Percentiles rank a stretch among this genome's conserved stretches.
Conservation (phyloP, 1,284 basidiomycete genomes). For the Fomitopsis schrenkii region DNA sequence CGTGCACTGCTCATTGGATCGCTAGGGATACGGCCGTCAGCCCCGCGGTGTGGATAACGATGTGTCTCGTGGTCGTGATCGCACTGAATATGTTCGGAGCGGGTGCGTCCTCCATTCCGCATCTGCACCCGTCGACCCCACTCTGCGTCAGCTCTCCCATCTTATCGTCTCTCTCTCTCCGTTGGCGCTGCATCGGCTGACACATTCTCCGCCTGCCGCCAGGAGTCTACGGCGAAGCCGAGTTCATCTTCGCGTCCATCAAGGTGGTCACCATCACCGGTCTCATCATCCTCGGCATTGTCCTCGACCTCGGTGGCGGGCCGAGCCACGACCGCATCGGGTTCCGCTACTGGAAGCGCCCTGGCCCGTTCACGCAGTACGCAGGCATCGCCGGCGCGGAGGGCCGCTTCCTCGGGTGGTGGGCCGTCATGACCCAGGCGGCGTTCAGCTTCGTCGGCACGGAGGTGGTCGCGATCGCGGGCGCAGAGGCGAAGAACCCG, state of each 20-base stretch:
- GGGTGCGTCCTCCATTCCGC: conserved; percentile 31
- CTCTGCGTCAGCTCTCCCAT: neutral
- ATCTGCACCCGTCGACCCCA: neutral
- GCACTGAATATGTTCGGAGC: conserved; percentile 78
- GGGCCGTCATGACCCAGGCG: conserved; percentile 69
- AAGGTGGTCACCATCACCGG: conserved; percentile 76
- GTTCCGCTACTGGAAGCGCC: conserved; percentile 48
- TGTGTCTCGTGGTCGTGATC: conserved; percentile 70
- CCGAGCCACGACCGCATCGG: conserved; percentile 39
- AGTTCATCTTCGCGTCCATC: conserved; percentile 75
- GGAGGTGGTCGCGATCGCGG: conserved; percentile 71
- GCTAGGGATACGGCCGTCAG: conserved; percentile 41
- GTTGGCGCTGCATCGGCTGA: neutral
- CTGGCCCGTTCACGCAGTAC: conserved; percentile 68
- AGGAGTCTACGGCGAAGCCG: conserved; percentile 69
- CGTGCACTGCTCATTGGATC: neutral
- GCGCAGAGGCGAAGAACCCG: conserved; percentile 27
- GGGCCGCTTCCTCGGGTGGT: conserved; percentile 65
- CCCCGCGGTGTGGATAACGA: conserved; percentile 72
- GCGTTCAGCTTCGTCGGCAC: conserved; percentile 84
- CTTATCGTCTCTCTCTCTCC: neutral
- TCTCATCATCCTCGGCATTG: conserved; percentile 50
- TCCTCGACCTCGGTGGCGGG: conserved; percentile 71
- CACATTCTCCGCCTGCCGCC: neutral
- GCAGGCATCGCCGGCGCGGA: conserved; percentile 49